Percentiles rank a stretch among this genome's conserved stretches.
These are phyloP conservation scores for Colletotrichum horii DNA, from an alignment of 2,329 filamentous ascomycete genomes.

Conservation along the genomic window DNA sequence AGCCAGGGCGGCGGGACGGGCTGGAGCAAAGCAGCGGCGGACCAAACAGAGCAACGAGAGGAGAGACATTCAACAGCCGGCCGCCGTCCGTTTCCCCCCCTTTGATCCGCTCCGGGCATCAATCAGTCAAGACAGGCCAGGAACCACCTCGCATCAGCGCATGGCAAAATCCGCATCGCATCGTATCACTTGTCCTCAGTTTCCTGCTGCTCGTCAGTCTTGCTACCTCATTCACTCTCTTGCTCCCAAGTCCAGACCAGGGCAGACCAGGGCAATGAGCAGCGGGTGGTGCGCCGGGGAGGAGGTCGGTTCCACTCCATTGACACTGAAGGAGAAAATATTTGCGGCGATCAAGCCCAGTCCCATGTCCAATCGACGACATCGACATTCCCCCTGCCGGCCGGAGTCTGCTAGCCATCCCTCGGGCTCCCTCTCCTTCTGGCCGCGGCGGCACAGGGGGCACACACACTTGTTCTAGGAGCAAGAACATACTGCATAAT, in stretches of 20 bases:
- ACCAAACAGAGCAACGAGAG: background rate
- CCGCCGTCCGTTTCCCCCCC: background rate
- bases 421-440: background rate
- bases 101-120: background rate
- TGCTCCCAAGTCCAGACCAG: background rate
- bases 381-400: conserved; percentile 16
- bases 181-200: background rate
- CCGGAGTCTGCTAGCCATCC: background rate
- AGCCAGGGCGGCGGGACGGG: background rate
- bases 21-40: background rate
- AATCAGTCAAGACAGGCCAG: background rate
- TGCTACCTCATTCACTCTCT: background rate
- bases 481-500: background rate
- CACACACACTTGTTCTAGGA: background rate
- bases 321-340: conserved; percentile 7
- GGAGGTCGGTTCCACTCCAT: background rate
- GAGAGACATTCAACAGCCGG: background rate
- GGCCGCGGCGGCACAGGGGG: background rate
- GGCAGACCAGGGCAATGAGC: background rate
- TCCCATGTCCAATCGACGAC: conserved; percentile 12
- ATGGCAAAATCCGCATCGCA: background rate
- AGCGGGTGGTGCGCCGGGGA: background rate
- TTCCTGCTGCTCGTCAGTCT: background rate
- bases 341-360: background rate
- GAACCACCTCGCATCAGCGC: conserved; percentile 10